Base-by-base conservation (phyloP, 352 stramenopile species). In the Globisporangium perplexum region DNA sequence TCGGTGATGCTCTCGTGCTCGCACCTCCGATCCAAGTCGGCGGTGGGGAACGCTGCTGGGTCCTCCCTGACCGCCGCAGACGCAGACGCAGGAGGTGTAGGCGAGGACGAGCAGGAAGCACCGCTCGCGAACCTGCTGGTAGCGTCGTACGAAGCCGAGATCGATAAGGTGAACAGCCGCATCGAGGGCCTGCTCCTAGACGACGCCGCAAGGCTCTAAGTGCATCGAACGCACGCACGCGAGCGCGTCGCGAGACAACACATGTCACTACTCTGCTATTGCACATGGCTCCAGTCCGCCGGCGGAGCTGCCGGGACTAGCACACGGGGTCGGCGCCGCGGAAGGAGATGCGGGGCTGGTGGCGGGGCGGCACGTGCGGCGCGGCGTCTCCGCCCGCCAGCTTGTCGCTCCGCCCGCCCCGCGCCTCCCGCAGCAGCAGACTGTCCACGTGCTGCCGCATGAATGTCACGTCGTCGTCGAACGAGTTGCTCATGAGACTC, bases 381-480 rank as follows among this genome's bases (percentile, higher is more conserved):
- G 22, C 41, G 18, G 1, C 39, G 10, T 10, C 35, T 7, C 15
- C 15, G 14, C 7, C n/a, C 10, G 23, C n/a, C 20, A 46, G 41
- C 41, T 28, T 10, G 20, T 22, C 41, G 12, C 41, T 46, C 3
- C n/a, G 41, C 4, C 22, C 4, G 8, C 41, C 18, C 11, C 50
- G 38, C 36, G 24, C 7, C 28, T 23, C 7, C 22, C 38, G 51
- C 41, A 57, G 41, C 30, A 57, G 31, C 28, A 33, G 7, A 7
- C 12, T 44, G 22, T 57, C 42, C 3, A 50, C 43, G 17, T 20
- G 26, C 14, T 50, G 41, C 17, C 41, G 28, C n/a, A 57, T 42
- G 51, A 44, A 39, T 20, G 20, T n/a, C 28, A 57, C 41, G 41
- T 50, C 51, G 15, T 50, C 42, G 18, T 57, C 30, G 5, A 50